phyloP scores from a whole-genome alignment of 495 filamentous ascomycete species.

The Daldinia childiae region DNA sequence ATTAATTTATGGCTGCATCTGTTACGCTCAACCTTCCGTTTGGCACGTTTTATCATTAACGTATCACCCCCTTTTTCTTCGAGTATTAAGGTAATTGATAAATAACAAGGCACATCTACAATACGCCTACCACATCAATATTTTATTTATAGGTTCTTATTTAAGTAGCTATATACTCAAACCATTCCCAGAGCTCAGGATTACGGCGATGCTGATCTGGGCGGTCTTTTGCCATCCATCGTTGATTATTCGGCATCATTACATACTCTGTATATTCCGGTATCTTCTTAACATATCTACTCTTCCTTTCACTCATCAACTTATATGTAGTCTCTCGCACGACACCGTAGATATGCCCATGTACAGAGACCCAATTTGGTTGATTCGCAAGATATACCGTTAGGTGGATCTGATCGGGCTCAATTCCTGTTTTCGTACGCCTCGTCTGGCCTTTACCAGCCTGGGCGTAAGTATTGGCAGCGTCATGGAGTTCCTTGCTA shows the following conservation, averaged over 20 bases:
- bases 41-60: too few relatives aligned
- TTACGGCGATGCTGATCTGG: neutral
- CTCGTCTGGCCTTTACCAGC: neutral
- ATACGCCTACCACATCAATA: neutral
- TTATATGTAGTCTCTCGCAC: neutral
- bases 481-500: neutral
- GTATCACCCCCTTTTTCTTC: too few relatives aligned
- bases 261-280: neutral
- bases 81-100: too few relatives aligned
- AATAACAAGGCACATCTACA: neutral
- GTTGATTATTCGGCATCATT: neutral
- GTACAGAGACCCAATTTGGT: neutral
- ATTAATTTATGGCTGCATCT: neutral
- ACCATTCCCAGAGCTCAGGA: neutral
- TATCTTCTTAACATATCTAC: neutral
- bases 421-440: neutral
- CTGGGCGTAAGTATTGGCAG: neutral
- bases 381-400: neutral
- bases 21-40: too few relatives aligned
- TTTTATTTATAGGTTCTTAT: neutral
- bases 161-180: neutral
- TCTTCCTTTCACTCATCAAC: neutral
- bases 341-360: neutral
- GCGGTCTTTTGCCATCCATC: neutral
- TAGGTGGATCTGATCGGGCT: neutral